Conservation (phyloP, 1,139 yeast genomes). For the Yamadazyma blattariae region DNA sequence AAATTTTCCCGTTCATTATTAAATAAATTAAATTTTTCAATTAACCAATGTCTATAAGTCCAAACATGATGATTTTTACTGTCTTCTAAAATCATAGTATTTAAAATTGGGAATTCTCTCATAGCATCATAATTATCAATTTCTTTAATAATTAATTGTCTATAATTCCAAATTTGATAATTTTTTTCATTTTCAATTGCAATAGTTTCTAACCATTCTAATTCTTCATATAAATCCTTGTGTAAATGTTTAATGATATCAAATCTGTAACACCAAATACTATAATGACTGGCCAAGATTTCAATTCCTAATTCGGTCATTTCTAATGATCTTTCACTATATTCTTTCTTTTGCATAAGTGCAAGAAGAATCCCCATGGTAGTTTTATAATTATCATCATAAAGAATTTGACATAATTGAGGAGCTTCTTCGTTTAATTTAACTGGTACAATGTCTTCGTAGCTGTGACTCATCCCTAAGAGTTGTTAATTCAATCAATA, state of each 20-base stretch:
- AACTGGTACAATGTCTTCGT: constrained; percentile 41
- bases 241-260: constrained; percentile 47
- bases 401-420: constrained; percentile 71
- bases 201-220: constrained; percentile 74
- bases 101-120: constrained; percentile 62
- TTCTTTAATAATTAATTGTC: constrained; percentile 56
- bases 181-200: constrained; percentile 82
- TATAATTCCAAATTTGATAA: constrained; percentile 94
- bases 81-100: constrained; percentile 71
- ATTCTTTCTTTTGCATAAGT: constrained; percentile 57
- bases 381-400: constrained; percentile 64
- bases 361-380: constrained; percentile 65
- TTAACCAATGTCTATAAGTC: constrained; percentile 86
- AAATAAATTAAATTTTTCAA: constrained; percentile 49
- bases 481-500: background rate
- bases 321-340: constrained; percentile 66
- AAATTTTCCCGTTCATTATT: constrained; percentile 47
- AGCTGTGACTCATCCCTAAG: constrained; percentile 12
- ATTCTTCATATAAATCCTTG: constrained; percentile 44
- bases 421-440: constrained; percentile 46
- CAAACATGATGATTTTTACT: constrained; percentile 94
- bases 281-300: constrained; percentile 84
- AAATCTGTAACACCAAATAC: constrained; percentile 81
- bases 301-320: constrained; percentile 64
- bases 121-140: constrained; percentile 24